Evolutionary conservation across 768 basidiomycete species (phyloP), one percentile per base, ranked within the genome.

Genomic region (Tylopilus vinaceipallidus): DNA sequence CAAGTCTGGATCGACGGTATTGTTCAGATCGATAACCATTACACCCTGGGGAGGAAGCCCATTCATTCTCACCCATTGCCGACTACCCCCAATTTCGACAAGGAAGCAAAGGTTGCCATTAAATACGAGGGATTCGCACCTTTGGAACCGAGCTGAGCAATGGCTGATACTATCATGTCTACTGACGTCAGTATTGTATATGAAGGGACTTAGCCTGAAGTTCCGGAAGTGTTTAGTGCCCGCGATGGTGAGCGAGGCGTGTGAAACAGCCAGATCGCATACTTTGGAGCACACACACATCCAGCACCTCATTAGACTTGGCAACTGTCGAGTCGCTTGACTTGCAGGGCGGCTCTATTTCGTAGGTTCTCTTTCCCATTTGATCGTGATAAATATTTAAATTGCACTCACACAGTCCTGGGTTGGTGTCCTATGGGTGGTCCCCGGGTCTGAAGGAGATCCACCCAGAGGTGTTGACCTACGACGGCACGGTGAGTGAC

Each of bases 1-100:
- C 89, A 92, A 71, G 88, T 90, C 10, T 91, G 78, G 69, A 89
- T 93, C 51, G 91, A 95, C 59, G 92, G 91, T 3, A 85, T 93
- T 42, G 62, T 86, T 1, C 91, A 95, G 58, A 58, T 86, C 2
- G 59, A 71, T 37, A 60, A 67, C 3, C 75, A 83, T 3, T 63
- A 74, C 55, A 64, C 77, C 14, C 62, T 75, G 33, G 40, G 67
- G n/a, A n/a, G n/a, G 43, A 93, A 95, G 61, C 80, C 86, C 0
- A 41, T 53, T 2, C 47, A 64, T 6, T 66, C 80, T 52, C 88
- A 92, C 56, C 44, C 53, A 4, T 54, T 75, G 7, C 83, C 86
- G 10, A 56, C 66, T 4, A 75, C 76, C 9, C 86, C 86, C 0
- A 73, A 83, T 53, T 91, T 83, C 72, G 80, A 83, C 34, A 73